phyloP scores from a whole-genome alignment of 2,329 filamentous ascomycete genomes.

The Nannizzia gypsea region DNA sequence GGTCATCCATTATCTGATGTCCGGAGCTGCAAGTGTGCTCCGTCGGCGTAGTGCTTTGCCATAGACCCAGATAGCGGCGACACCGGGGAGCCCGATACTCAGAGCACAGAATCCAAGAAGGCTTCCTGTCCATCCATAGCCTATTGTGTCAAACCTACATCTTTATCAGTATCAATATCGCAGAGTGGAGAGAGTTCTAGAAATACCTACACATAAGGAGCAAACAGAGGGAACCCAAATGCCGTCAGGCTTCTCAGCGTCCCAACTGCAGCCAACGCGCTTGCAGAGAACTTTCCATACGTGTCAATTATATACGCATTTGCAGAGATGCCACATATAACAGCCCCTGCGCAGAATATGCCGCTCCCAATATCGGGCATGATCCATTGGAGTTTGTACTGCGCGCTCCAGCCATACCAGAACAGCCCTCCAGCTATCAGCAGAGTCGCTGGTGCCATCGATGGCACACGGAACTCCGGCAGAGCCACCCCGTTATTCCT shows the following conservation, averaged over 20 bases:
- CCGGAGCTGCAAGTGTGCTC: neutral
- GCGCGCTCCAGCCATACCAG: constrained; percentile 47
- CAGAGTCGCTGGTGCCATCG: constrained; percentile 44
- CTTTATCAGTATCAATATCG: neutral
- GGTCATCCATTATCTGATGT: neutral
- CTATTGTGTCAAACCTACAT: neutral
- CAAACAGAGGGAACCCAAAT: constrained; percentile 42
- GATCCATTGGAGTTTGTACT: constrained; percentile 45
- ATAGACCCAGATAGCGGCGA: neutral
- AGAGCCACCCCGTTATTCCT: constrained; percentile 11
- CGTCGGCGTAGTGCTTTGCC: neutral
- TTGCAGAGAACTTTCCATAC: constrained; percentile 34
- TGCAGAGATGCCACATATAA: constrained; percentile 5
- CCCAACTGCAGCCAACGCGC: constrained; percentile 36
- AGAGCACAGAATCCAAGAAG: constrained; percentile 45
- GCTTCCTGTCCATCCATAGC: constrained; percentile 41
- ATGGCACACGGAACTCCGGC: constrained; percentile 32
- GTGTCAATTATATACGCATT: constrained; percentile 49
- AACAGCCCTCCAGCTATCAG: constrained; percentile 45
- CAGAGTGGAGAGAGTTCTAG: constrained; percentile 10
- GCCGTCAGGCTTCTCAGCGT: constrained; percentile 37
- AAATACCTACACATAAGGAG: constrained; percentile 29
- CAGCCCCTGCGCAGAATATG: constrained; percentile 10
- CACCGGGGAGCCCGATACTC: constrained; percentile 20
- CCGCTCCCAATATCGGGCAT: constrained; percentile 30